A percentile compares a stretch with the other conserved stretches of the same genome.
These are phyloP conservation scores for Ailanthus altissimus DNA, from an alignment of 345 rosid species.

Conservation along the genomic window DNA sequence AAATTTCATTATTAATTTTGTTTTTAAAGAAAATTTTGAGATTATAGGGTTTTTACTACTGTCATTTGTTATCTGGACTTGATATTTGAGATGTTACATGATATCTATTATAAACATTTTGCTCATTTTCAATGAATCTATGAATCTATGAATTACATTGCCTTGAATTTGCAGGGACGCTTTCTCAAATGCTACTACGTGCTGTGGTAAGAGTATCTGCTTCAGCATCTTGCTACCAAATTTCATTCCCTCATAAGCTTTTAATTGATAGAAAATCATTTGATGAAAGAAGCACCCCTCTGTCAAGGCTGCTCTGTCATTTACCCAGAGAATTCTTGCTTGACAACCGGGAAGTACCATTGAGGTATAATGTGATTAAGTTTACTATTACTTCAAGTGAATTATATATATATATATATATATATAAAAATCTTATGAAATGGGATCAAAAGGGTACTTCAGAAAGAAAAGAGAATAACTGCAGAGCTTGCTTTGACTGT, in stretches of 20 bases:
- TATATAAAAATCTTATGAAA: background rate
- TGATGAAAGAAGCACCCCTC: slow-evolving; percentile 31
- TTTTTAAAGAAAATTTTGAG: too few species aligned
- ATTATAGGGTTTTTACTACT: background rate
- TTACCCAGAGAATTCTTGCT: slow-evolving; percentile 46
- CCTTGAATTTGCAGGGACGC: slow-evolving; percentile 41
- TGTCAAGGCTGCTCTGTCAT: slow-evolving; percentile 46
- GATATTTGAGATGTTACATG: background rate
- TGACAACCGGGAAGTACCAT: slow-evolving; percentile 43
- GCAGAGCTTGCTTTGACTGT: background rate
- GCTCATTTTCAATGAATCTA: background rate
- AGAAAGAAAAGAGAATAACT: background rate
- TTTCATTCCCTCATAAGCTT: slow-evolving; percentile 17
- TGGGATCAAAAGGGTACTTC: background rate
- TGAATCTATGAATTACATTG: background rate
- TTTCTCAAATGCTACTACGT: slow-evolving; percentile 37
- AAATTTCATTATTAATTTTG: background rate
- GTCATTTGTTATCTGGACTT: background rate
- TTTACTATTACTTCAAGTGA: background rate
- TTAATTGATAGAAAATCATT: slow-evolving; percentile 26
- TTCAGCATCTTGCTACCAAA: slow-evolving; percentile 42
- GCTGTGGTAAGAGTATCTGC: slow-evolving; percentile 55
- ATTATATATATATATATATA: background rate
- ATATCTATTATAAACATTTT: background rate
- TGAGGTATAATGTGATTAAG: slow-evolving; percentile 48